Percentiles rank a stretch among this genome's conserved stretches.
Evolutionary conservation across 345 rosid genomes (phyloP).

Genomic region (Erodium maritimum): DNA sequence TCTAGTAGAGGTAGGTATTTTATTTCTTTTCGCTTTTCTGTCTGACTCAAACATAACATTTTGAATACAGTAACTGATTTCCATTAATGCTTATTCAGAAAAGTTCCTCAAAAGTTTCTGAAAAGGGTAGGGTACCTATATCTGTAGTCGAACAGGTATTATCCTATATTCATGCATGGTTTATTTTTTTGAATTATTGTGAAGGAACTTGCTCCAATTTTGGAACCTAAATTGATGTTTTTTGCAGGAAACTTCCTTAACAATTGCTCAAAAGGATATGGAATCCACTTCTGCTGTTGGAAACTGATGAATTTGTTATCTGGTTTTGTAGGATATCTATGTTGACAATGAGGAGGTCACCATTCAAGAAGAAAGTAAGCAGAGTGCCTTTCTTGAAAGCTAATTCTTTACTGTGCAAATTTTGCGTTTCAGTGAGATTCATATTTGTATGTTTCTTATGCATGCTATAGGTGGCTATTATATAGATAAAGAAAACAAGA

Average conservation of each 20-base stretch:
- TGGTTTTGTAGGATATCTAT: conserved; percentile 12
- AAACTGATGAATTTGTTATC: neutral
- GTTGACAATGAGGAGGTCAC: conserved; percentile 3
- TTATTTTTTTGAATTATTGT: neutral
- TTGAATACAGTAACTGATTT: neutral
- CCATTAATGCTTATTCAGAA: conserved; percentile 4
- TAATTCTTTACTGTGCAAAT: neutral
- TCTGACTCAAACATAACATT: neutral
- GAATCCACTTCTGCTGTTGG: neutral
- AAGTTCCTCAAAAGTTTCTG: neutral
- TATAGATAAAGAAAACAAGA: conserved; percentile 38
- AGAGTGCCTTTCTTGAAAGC: conserved; percentile 3
- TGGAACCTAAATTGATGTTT: neutral
- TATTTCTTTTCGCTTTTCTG: neutral
- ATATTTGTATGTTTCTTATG: neutral
- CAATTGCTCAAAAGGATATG: neutral
- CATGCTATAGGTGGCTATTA: conserved; percentile 4
- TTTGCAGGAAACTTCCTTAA: neutral
- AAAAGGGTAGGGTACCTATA: neutral
- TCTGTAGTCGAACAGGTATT: neutral
- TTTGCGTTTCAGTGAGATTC: conserved; percentile 1
- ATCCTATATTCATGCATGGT: too few species aligned
- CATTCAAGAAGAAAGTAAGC: conserved; percentile 23
- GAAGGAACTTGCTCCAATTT: neutral
- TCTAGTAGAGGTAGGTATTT: conserved; percentile 14